Conservation (phyloP, 1,139 yeast species). For the Diutina neorugosa region DNA sequence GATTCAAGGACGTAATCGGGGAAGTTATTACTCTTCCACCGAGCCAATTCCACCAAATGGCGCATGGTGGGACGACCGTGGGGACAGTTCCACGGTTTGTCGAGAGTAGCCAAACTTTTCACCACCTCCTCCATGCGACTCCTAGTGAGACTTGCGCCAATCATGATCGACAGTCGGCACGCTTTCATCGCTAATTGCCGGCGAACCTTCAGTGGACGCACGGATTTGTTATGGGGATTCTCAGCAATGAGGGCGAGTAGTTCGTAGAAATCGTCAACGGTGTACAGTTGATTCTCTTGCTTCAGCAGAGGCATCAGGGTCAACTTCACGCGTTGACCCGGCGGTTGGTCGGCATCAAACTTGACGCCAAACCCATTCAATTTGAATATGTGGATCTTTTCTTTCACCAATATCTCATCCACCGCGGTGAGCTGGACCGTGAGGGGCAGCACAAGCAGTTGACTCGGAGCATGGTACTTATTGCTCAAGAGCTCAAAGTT, state of each 20-base stretch:
- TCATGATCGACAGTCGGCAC: conserved; percentile 87
- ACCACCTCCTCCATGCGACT: conserved; percentile 61
- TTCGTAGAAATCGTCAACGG: conserved; percentile 57
- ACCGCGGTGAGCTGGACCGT: conserved; percentile 21
- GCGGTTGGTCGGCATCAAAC: conserved; percentile 30
- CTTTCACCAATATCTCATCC: conserved; percentile 63
- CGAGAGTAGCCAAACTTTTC: conserved; percentile 51
- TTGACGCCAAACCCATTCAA: conserved; percentile 66
- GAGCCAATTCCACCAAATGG: conserved; percentile 32
- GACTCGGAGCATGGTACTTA: not conserved
- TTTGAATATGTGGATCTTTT: conserved; percentile 42
- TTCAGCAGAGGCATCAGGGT: conserved; percentile 65
- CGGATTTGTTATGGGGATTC: conserved; percentile 5
- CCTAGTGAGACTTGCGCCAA: conserved; percentile 57
- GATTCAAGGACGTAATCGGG: not conserved
- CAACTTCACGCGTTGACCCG: conserved; percentile 45
- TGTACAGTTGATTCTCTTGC: conserved; percentile 44
- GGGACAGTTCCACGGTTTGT: conserved; percentile 98
- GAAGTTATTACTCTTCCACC: conserved; percentile 1
- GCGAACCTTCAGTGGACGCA: conserved; percentile 68
- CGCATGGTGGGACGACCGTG: conserved; percentile 97
- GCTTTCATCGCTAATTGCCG: conserved; percentile 90
- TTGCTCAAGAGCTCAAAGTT: conserved; percentile 28
- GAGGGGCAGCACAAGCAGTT: not conserved
- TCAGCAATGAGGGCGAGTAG: conserved; percentile 34